Conservation (phyloP, 2,329 filamentous ascomycete genomes). For the Monilinia aucupariae region DNA sequence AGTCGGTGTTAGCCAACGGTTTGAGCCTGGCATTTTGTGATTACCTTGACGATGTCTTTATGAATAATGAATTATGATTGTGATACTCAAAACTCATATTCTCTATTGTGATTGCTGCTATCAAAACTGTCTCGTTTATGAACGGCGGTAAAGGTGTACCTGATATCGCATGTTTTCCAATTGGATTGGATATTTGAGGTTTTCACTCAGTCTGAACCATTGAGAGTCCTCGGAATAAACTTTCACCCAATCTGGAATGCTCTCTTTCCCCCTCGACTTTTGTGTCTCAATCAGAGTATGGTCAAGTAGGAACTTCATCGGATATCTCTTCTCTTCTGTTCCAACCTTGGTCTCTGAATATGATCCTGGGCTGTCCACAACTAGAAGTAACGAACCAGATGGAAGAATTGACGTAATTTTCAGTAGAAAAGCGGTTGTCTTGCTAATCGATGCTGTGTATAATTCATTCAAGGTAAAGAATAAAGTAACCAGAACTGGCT, state of each 20-base stretch:
- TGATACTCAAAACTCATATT: neutral
- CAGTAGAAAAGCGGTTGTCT: constrained; percentile 72
- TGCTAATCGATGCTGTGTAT: constrained; percentile 67
- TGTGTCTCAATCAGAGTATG: constrained; percentile 59
- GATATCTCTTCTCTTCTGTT: constrained; percentile 60
- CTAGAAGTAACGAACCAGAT: constrained; percentile 63
- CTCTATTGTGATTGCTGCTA: neutral
- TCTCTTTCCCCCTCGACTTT: constrained; percentile 36
- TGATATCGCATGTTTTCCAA: constrained; percentile 96
- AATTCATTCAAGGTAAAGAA: constrained; percentile 96
- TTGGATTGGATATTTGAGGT: constrained; percentile 71
- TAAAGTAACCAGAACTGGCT: constrained; percentile 63
- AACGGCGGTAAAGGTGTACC: constrained; percentile 68
- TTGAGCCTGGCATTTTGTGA: constrained; percentile 6
- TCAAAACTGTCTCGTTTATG: constrained; percentile 23
- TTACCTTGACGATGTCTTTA: constrained; percentile 9
- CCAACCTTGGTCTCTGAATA: constrained; percentile 79
- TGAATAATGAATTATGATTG: constrained; percentile 28
- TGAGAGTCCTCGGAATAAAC: constrained; percentile 68
- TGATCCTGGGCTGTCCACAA: constrained; percentile 88
- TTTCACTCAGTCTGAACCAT: constrained; percentile 73
- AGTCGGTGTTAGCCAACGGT: constrained; percentile 37
- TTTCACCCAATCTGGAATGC: constrained; percentile 60
- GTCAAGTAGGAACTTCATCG: constrained; percentile 90
- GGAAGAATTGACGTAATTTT: constrained; percentile 55